Evolutionary conservation across 2,329 filamentous ascomycete species (phyloP).

Genomic region (Talaromyces sp.): DNA sequence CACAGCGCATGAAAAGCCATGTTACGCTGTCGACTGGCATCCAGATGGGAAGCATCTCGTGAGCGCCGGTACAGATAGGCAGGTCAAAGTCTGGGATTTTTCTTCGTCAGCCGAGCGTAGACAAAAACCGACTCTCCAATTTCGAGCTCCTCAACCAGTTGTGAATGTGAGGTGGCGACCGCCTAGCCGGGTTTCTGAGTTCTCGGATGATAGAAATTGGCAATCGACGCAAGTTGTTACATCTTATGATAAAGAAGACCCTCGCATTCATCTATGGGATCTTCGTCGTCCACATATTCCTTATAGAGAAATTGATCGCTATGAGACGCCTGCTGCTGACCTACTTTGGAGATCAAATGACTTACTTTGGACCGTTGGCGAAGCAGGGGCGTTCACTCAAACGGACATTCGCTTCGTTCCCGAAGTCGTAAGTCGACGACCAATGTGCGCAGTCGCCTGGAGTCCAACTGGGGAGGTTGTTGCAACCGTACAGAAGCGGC

Average conservation of each 20-base stretch:
- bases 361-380: slow-evolving; percentile 62
- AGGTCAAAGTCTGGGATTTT: slow-evolving; percentile 64
- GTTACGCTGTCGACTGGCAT: slow-evolving; percentile 65
- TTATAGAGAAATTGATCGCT: slow-evolving; percentile 58
- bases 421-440: slow-evolving; percentile 57
- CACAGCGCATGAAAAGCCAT: slow-evolving; percentile 59
- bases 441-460: slow-evolving; percentile 56
- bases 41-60: slow-evolving; percentile 63
- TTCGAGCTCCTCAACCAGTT: slow-evolving; percentile 61
- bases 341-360: slow-evolving; percentile 64
- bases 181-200: slow-evolving; percentile 54
- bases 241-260: slow-evolving; percentile 60
- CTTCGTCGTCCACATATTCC: slow-evolving; percentile 61
- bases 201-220: slow-evolving; percentile 51
- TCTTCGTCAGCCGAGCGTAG: slow-evolving; percentile 53
- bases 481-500: slow-evolving; percentile 53
- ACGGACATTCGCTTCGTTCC: slow-evolving; percentile 59
- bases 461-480: slow-evolving; percentile 57
- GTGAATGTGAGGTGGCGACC: slow-evolving; percentile 62
- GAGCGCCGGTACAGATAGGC: slow-evolving; percentile 61
- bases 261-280: slow-evolving; percentile 63
- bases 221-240: slow-evolving; percentile 62
- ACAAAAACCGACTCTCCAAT: slow-evolving; percentile 57
- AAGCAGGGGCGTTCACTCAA: slow-evolving; percentile 60
- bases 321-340: slow-evolving; percentile 55